A percentile compares a stretch with the other conserved stretches of the same genome.
These are phyloP conservation scores for Fusarium newnesense DNA, from an alignment of 2,329 filamentous ascomycete species.

Conservation along the genomic window DNA sequence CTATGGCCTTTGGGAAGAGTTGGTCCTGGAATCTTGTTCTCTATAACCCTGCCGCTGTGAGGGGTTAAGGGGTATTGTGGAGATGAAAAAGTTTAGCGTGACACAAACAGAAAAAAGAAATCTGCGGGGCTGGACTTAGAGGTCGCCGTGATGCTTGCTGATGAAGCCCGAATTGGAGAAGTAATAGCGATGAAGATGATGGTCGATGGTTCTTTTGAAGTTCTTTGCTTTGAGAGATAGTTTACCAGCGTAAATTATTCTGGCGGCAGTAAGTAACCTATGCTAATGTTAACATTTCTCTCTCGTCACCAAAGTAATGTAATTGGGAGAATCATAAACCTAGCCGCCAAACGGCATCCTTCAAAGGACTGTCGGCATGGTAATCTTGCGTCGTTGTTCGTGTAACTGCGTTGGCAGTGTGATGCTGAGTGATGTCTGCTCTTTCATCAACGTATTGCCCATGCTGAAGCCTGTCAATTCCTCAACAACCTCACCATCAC, in stretches of 20 bases:
- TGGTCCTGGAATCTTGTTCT: background rate
- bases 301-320: background rate
- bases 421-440: background rate
- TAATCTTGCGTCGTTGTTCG: background rate
- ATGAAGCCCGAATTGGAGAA: background rate
- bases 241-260: background rate
- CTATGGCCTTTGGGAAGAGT: background rate
- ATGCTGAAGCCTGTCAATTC: background rate
- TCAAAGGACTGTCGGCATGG: background rate
- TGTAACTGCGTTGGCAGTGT: background rate
- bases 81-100: background rate
- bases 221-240: background rate
- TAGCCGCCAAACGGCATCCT: background rate
- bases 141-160: background rate
- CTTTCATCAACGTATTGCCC: background rate
- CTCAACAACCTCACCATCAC: too few species aligned
- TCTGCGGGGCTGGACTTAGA: background rate
- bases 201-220: background rate
- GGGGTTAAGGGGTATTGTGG: background rate
- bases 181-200: background rate
- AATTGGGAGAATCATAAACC: too few species aligned
- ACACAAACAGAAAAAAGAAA: background rate
- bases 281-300: background rate
- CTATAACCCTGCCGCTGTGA: too few species aligned
- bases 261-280: background rate